These are phyloP conservation scores for Starmerella bacillaris DNA, from an alignment of 805 yeast species.

Conservation along the genomic window DNA sequence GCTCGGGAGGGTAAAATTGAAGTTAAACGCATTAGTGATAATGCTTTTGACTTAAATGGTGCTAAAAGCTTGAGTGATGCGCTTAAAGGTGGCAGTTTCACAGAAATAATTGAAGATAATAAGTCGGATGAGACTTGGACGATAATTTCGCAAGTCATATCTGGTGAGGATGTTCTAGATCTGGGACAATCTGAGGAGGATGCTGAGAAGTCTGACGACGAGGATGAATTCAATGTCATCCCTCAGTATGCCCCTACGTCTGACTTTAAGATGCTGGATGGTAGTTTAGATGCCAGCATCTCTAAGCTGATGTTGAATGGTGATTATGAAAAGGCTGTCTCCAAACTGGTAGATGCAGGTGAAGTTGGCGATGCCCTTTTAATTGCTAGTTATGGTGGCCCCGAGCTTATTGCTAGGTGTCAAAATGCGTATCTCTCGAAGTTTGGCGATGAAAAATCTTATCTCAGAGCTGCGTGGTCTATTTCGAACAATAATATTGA, in stretches of 20 bases:
- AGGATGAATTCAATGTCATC: conserved; percentile 26
- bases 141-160: conserved; percentile 18
- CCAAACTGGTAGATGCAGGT: conserved; percentile 43
- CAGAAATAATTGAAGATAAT: conserved; percentile 9
- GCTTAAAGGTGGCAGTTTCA: conserved; percentile 21
- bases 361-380: conserved; percentile 63
- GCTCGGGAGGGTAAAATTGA: conserved; percentile 26
- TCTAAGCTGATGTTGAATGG: conserved; percentile 40
- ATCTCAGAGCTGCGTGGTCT: conserved; percentile 59
- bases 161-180: conserved; percentile 13
- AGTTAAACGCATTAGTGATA: conserved; percentile 25
- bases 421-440: conserved; percentile 52
- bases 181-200: conserved; percentile 11
- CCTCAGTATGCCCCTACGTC: conserved; percentile 21
- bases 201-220: conserved; percentile 18
- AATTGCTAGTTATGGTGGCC: conserved; percentile 43
- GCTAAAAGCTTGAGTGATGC: conserved; percentile 35
- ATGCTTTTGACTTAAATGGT: conserved; percentile 13
- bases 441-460: conserved; percentile 32
- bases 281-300: conserved; percentile 21
- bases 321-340: conserved; percentile 48
- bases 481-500: conserved; percentile 34
- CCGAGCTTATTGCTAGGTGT: conserved; percentile 43
- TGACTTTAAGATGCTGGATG: conserved; percentile 20
- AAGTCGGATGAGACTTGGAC: conserved; percentile 22